Base-by-base conservation (phyloP, 75 land plant species). In the Adiantum capillusveneris region DNA sequence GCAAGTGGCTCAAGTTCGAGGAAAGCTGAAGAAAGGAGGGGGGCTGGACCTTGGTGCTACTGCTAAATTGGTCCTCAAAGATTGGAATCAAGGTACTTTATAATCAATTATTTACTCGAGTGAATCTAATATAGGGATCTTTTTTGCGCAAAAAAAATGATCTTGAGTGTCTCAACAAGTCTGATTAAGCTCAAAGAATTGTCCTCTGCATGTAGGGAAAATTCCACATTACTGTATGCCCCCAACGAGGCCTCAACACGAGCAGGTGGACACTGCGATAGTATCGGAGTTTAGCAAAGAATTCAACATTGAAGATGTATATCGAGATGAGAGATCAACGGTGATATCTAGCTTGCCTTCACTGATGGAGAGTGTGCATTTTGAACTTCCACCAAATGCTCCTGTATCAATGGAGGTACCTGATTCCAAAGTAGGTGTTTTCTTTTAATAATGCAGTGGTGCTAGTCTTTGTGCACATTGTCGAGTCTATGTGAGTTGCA, bases 1-100 rank as follows among this genome's bases (percentile, higher is more conserved):
- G 65, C 81, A 83, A 30, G 77, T 94, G 25, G 98, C 90, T 31
- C 78, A 68, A 28, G 63, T 84, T 27, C 88, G 90, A 79, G 98
- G 96, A 14, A 92, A 82, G 57, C 68, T 91, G 9, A 88, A 92
- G 51, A 92, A 92, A 50, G 97, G 97, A 62, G 97, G 98, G 48
- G 49, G 77, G 9, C 68, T 81, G 41, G 98, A 94, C 65, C 61
- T 73, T 58, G 77, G 57, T 31, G 86, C 96, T 62, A 81, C 90
- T 62, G 95, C 98, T 21, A 84, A 85, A 49, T 83, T 94, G 17
- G 84, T 94, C 39, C 68, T 94, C 65, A 90, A 81, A 62, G 96
- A 94, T 54, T 94, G 98, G 98, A 94, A 94, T 78, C 85, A 79
- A 69, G 98, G 98, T 94, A 75, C 56, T 44, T 45, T 27, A 27